phyloP scores from a whole-genome alignment of 2,329 filamentous ascomycete genomes.

The Fusarium sp. region DNA sequence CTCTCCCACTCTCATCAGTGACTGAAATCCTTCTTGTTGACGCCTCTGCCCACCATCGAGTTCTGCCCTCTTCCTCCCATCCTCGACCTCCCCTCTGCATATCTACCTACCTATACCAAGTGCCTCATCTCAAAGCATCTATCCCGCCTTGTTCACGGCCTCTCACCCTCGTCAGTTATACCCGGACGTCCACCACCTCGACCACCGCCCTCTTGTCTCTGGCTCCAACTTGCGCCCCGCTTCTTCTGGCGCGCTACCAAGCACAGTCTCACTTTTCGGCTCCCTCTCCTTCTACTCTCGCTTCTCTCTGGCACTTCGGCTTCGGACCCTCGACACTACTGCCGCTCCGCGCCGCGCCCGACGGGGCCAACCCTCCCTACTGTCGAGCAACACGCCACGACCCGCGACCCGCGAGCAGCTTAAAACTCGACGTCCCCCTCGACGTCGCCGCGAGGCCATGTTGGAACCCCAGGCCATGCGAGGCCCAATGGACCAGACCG shows the following conservation, averaged over 20 bases:
- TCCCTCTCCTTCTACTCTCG: constrained; percentile 41
- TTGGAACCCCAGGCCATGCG: constrained; percentile 49
- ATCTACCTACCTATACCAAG: constrained; percentile 22
- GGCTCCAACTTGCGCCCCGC: constrained; percentile 29
- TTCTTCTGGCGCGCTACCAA: constrained; percentile 39
- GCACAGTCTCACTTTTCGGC: constrained; percentile 45
- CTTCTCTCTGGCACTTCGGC: constrained; percentile 29
- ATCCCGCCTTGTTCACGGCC: background rate
- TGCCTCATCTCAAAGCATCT: constrained; percentile 12
- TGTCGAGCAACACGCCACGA: constrained; percentile 39
- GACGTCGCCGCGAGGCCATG: constrained; percentile 40
- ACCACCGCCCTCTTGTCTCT: constrained; percentile 20
- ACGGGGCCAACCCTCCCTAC: constrained; percentile 38
- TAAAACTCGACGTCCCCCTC: constrained; percentile 37
- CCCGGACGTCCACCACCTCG: constrained; percentile 17
- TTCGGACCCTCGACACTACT: constrained; percentile 24
- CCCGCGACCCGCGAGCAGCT: constrained; percentile 34
- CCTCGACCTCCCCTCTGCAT: constrained; percentile 19
- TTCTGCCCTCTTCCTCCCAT: constrained; percentile 17
- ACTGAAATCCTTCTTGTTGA: constrained; percentile 42
- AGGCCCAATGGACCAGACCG: constrained; percentile 50
- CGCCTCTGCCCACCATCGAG: constrained; percentile 41
- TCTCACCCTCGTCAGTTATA: background rate
- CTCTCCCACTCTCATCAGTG: constrained; percentile 22
- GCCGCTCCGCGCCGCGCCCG: constrained; percentile 38